phyloP scores from a whole-genome alignment of 306 rosid genomes.

The cucumber (Cucumis sativus) region Cucumber_9930_V3 NC_026657.2:876001-876500 shows the following conservation, averaged over 20 bases:
- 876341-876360: slow-evolving; percentile 1
- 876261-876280: slow-evolving; percentile 26
- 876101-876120: not conserved
- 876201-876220: slow-evolving; percentile 1
- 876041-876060: not conserved
- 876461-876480: not conserved
- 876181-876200: not conserved
- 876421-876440: not conserved
- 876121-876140: not conserved
- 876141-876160: not conserved
- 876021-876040: not conserved
- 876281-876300: slow-evolving; percentile 49
- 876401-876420: not conserved
- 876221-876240: slow-evolving; percentile 4
- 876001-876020: not conserved
- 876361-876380: slow-evolving; percentile 27
- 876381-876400: slow-evolving; percentile 61
- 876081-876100: not conserved
- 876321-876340: slow-evolving; percentile 19
- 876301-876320: slow-evolving; percentile 35
- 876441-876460: slow-evolving; percentile 27
- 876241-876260: slow-evolving; percentile 39
- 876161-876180: not conserved
- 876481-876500: not conserved
- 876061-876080: not conserved